phyloP scores from a whole-genome alignment of 257 asterid genomes.

The Solanum infundibuliforme region DNA sequence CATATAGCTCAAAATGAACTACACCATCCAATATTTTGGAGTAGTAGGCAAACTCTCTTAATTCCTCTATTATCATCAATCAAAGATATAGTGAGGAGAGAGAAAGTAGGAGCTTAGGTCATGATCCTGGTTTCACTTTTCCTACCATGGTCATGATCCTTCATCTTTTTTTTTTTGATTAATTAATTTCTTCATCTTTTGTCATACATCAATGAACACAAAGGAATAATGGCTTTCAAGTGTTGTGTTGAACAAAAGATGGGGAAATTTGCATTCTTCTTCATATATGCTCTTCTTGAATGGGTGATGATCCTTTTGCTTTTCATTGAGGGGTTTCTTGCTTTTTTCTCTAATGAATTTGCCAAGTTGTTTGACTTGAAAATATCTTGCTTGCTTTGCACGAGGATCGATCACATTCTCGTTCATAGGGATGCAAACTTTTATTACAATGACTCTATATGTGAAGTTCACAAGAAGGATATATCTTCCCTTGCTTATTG shows the following conservation, averaged over 20 bases:
- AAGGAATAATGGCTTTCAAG: background rate
- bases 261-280: background rate
- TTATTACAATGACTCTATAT: background rate
- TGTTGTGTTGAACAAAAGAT: background rate
- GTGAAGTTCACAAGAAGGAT: background rate
- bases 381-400: background rate
- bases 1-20: background rate
- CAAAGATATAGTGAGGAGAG: background rate
- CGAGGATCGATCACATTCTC: background rate
- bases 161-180: background rate
- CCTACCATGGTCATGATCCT: background rate
- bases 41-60: background rate
- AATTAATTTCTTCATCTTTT: background rate
- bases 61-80: background rate
- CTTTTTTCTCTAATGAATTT: background rate
- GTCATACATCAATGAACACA: background rate
- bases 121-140: background rate
- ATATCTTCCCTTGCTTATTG: background rate
- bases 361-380: background rate
- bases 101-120: background rate
- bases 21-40: background rate
- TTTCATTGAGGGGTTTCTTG: background rate
- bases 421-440: background rate
- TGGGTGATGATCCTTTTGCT: background rate
- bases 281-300: background rate